Evolutionary conservation across 1,139 yeast genomes (phyloP), one percentile per base, ranked within the genome.

Genomic region (Taphrina deformans): DNA sequence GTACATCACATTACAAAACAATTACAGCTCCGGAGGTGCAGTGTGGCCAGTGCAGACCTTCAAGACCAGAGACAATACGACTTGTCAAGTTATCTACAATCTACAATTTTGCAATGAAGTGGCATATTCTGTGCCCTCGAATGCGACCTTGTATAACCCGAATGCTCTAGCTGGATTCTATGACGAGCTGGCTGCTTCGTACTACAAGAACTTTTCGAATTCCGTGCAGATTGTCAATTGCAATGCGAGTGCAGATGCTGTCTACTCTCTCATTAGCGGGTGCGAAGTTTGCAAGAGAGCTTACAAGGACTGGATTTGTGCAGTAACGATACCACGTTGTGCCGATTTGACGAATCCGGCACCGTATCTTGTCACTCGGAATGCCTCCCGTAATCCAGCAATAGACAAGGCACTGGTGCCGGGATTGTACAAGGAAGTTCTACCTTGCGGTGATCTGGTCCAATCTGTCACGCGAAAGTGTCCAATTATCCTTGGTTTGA

Each of bases 251-350:
- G 75, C 78, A n/a, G 92, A 86, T 67, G 82, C 89, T 0, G 73
- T 83, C 5, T 93, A 83, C 75, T 89, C 97, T 1, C 56, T 66
- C 6, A 90, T 96, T 16, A 73, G 91, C 35, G 79, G 86, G 0
- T 93, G 99, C 72, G 80, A 78, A 12, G 86, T 89, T 72, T 93
- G 99, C 74, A 82, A 83, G 0, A 71, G 75, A 2, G 80, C 93
- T 1, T 93, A 93, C 74, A 86, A 85, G 71, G 82, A 87, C 71
- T 93, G 99, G 99, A 79, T 93, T 21, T 93, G 99, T 76, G 82
- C 96, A 0, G 90, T 89, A 3, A 80, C 91, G 0, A 88, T 93
- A n/a, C 98, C 99, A 0, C 78, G 98, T 40, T 93, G 99, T 72
- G 80, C 87, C 0, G 81, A 78, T 10, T 18, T 50, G 14, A 62